phyloP scores from a whole-genome alignment of 345 rosid species.

The Noccaea bulbosa region DNA sequence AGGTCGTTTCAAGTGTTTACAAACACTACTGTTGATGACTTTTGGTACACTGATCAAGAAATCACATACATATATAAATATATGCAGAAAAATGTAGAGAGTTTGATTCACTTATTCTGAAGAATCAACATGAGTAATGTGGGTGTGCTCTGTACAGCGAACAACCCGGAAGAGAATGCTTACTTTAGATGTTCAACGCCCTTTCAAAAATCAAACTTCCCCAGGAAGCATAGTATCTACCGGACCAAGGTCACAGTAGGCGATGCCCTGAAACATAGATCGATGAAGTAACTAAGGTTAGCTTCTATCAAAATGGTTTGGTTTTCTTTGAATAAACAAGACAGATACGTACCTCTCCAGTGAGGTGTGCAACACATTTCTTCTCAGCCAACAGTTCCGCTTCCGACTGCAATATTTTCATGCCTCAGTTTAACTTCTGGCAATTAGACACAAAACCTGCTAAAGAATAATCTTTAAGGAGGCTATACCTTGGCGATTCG shows the following conservation, averaged over 20 bases:
- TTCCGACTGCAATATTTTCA: slow-evolving; percentile 64
- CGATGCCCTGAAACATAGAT: slow-evolving; percentile 70
- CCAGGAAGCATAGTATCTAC: slow-evolving; percentile 99
- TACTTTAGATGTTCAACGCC: slow-evolving; percentile 34
- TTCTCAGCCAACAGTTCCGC: slow-evolving; percentile 91
- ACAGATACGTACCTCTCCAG: slow-evolving; percentile 69
- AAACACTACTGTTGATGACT: slow-evolving; percentile 37
- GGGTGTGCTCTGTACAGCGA: slow-evolving; percentile 43
- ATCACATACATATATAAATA: slow-evolving; percentile 33
- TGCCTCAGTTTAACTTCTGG: slow-evolving; percentile 4
- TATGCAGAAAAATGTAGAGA: slow-evolving; percentile 12
- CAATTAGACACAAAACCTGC: slow-evolving; percentile 9
- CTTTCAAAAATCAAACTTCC: slow-evolving; percentile 65
- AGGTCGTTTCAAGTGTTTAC: slow-evolving; percentile 30
- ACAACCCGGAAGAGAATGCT: slow-evolving; percentile 37
- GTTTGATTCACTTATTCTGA: slow-evolving; percentile 36
- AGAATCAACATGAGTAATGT: slow-evolving; percentile 31
- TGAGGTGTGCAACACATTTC: slow-evolving; percentile 97
- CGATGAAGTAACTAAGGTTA: slow-evolving; percentile 19
- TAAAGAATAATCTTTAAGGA: slow-evolving; percentile 15
- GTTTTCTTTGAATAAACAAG: slow-evolving; percentile 4
- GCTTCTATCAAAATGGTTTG: slow-evolving; percentile 9
- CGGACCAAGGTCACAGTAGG: slow-evolving; percentile 81
- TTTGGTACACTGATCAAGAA: slow-evolving; percentile 26
- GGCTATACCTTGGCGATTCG: slow-evolving; percentile 74